Evolutionary conservation across 441 rosid species (phyloP), one percentile per base, ranked within the genome.

Genomic region (Arabidopsis lyrata): DNA sequence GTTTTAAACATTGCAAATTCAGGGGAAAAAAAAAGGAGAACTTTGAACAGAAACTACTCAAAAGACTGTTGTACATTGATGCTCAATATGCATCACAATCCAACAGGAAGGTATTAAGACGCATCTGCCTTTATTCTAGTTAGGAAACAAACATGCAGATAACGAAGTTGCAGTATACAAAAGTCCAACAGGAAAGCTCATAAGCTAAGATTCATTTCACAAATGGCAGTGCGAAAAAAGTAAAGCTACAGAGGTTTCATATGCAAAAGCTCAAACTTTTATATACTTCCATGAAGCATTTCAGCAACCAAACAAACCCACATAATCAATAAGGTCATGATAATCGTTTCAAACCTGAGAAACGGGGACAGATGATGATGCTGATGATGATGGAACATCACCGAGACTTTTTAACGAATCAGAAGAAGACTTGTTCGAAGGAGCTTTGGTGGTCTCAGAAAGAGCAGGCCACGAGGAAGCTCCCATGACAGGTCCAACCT

Each of bases 381-480:
- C 35, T 0, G 89, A 66, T 5, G 87, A 83, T 44, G 76, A 64
- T 1, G 80, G 50, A 1, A 86, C 92, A 70, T 90, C 93, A 29
- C 82, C 76, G 62, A 70, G 83, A 77, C 87, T 85, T 77, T 86
- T 88, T 27, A 86, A 76, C 11, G 92, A 83, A 77, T 88, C 96
- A n/a, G 88, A 81, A 42, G 91, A 76, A 7, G 92, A 82, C 65
- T 72, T 87, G 68, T 64, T 85, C 6, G 87, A 75, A 29, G 88
- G 74, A 80, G 75, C 77, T 83, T 86, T 85, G 49, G 90, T 85
- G 6, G 97, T 77, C 80, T 88, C 95, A 3, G 92, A 78, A 52
- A 95, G 81, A 58, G 96, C 87, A n/a, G 99, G 98, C 99, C 99
- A 95, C 1, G 86, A 80, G 41, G 78, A 83, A 49, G 94, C 88